Conservation (phyloP, 2,329 filamentous ascomycete species). For the Dothiorella sarmentorum region DNA sequence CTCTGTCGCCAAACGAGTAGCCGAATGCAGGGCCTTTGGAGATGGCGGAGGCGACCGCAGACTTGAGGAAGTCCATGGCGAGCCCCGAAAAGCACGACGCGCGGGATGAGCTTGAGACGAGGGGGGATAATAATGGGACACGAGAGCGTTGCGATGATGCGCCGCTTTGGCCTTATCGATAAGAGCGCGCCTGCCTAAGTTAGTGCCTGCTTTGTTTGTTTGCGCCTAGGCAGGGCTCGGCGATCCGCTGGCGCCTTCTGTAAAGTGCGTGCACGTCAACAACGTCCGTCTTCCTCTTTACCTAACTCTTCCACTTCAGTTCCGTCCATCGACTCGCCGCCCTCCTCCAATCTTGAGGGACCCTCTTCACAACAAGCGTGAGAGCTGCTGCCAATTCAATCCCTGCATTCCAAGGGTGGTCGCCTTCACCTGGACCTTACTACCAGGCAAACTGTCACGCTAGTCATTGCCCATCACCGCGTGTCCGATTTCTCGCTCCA, state of each 20-base stretch:
- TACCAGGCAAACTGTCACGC: background rate
- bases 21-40: slow-evolving; percentile 91
- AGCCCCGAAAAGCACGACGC: background rate
- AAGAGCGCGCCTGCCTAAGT: background rate
- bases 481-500: background rate
- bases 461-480: slow-evolving; percentile 4
- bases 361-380: background rate
- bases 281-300: background rate
- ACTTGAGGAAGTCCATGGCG: slow-evolving; percentile 94
- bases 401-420: background rate
- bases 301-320: background rate
- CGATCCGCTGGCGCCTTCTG: slow-evolving; percentile 11
- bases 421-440: background rate
- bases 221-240: background rate
- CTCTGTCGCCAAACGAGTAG: slow-evolving; percentile 86
- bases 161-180: slow-evolving; percentile 8
- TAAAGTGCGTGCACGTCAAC: background rate
- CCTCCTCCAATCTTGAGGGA: background rate
- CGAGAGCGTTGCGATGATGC: slow-evolving; percentile 1
- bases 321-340: background rate
- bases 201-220: too few species aligned
- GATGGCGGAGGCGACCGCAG: slow-evolving; percentile 93
- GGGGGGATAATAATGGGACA: slow-evolving; percentile 3
- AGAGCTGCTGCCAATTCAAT: background rate
- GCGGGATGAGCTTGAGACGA: background rate